These are phyloP conservation scores for Colletotrichum orbiculare DNA, from an alignment of 2,329 filamentous ascomycete genomes.

Conservation along the genomic window DNA sequence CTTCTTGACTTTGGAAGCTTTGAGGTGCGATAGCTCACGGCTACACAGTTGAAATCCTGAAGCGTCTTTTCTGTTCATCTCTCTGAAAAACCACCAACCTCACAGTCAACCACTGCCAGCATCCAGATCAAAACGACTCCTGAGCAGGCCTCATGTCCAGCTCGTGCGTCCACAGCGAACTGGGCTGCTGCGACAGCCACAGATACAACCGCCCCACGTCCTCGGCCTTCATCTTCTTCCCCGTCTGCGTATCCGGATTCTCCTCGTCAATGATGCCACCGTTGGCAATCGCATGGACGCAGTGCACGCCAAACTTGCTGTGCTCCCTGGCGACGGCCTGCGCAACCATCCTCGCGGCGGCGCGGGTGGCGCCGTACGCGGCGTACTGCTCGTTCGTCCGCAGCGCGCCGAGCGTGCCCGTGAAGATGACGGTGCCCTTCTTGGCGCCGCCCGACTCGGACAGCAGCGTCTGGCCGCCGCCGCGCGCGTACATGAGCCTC, in stretches of 20 bases:
- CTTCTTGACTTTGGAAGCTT: too few relatives aligned
- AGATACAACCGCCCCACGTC: conserved; percentile 67
- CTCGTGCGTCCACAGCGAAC: conserved; percentile 36
- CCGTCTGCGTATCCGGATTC: conserved; percentile 56
- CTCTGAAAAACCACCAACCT: too few relatives aligned
- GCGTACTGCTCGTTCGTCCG: conserved; percentile 64
- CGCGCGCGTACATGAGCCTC: conserved; percentile 62
- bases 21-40: too few relatives aligned
- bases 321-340: conserved; percentile 68
- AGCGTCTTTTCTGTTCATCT: too few relatives aligned
- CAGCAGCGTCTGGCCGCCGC: conserved; percentile 57
- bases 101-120: too few relatives aligned
- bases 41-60: too few relatives aligned
- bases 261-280: conserved; percentile 63
- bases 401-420: conserved; percentile 64
- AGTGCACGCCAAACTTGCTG: conserved; percentile 65
- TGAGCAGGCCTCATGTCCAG: conserved; percentile 36
- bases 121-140: conserved; percentile 23
- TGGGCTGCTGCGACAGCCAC: conserved; percentile 46
- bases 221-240: conserved; percentile 68
- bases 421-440: conserved; percentile 69
- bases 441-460: conserved; percentile 57
- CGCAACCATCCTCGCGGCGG: conserved; percentile 64
- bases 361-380: conserved; percentile 64
- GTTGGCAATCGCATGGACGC: conserved; percentile 70